A percentile compares a stretch with the other conserved stretches of the same genome.
Evolutionary conservation across 805 yeast genomes (phyloP).

Genomic region (Brettanomyces nanus): DNA sequence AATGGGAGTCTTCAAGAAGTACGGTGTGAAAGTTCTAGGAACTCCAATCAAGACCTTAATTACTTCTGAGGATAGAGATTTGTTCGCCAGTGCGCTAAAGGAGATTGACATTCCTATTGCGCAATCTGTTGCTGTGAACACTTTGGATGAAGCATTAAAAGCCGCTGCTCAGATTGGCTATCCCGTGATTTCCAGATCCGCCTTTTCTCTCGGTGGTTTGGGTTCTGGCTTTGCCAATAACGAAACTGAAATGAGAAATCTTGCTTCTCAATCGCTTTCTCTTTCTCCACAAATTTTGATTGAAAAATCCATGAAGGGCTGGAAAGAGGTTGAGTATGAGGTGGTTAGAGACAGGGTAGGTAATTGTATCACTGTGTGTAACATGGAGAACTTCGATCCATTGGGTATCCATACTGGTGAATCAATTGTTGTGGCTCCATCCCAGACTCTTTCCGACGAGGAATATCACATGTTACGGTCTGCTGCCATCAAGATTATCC

Average conservation of each 20-base stretch:
- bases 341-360: conserved; percentile 95
- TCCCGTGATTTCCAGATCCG: conserved; percentile 96
- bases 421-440: conserved; percentile 97
- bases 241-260: conserved; percentile 72
- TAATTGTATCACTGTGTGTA: conserved; percentile 97
- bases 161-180: conserved; percentile 88
- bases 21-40: conserved; percentile 90
- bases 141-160: conserved; percentile 83
- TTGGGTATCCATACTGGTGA: conserved; percentile 98
- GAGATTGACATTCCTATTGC: conserved; percentile 96
- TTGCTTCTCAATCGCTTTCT: conserved; percentile 83
- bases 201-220: conserved; percentile 93
- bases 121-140: conserved; percentile 90
- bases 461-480: conserved; percentile 97
- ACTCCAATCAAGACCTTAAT: conserved; percentile 95
- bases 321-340: conserved; percentile 99
- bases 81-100: conserved; percentile 89
- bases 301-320: conserved; percentile 94
- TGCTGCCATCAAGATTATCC: conserved; percentile 94
- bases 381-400: conserved; percentile 98
- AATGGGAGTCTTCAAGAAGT: conserved; percentile 88
- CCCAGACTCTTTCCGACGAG: conserved; percentile 93
- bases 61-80: conserved; percentile 95
- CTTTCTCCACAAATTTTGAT: conserved; percentile 92
- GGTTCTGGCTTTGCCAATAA: conserved; percentile 96